Evolutionary conservation across 176 grass and related monocot genomes (phyloP).

Genomic region (Ampelocalamus luodianensis): DNA sequence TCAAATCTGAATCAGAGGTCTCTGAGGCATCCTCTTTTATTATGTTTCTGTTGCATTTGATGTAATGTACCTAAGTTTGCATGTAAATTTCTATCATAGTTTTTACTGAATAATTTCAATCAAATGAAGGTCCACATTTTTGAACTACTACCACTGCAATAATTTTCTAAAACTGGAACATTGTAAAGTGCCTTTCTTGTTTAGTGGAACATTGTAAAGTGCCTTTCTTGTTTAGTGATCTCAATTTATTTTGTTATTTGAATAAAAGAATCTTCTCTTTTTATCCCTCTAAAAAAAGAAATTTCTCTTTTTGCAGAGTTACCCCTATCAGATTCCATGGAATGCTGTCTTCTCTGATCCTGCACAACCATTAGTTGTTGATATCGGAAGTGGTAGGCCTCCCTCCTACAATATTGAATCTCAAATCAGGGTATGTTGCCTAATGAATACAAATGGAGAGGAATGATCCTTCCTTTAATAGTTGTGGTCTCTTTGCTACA

Average conservation of each 20-base stretch:
- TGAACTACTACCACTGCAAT: background rate
- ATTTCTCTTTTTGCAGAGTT: conserved; percentile 56
- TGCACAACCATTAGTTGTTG: conserved; percentile 66
- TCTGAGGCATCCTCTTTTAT: conserved; percentile 20
- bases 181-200: too few species aligned
- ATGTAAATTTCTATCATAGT: background rate
- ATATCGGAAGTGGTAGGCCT: conserved; percentile 91
- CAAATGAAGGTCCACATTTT: conserved; percentile 27
- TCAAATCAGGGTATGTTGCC: conserved; percentile 13
- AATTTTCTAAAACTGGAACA: conserved; percentile 30
- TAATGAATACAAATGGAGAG: conserved; percentile 31
- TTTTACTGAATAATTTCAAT: conserved; percentile 25
- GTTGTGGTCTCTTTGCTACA: background rate
- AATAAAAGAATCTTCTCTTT: conserved; percentile 22
- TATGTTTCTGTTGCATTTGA: background rate
- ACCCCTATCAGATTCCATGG: conserved; percentile 71
- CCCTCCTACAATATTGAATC: conserved; percentile 18
- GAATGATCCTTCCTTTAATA: background rate
- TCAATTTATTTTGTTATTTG: conserved; percentile 23
- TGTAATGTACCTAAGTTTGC: background rate
- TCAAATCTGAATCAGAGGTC: background rate
- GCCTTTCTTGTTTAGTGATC: conserved; percentile 29
- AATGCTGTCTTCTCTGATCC: conserved; percentile 65
- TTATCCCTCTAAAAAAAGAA: too few species aligned
- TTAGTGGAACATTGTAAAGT: conserved; percentile 11